Base-by-base conservation (phyloP, 805 yeast genomes). In the Candida qinlingensis region DNA sequence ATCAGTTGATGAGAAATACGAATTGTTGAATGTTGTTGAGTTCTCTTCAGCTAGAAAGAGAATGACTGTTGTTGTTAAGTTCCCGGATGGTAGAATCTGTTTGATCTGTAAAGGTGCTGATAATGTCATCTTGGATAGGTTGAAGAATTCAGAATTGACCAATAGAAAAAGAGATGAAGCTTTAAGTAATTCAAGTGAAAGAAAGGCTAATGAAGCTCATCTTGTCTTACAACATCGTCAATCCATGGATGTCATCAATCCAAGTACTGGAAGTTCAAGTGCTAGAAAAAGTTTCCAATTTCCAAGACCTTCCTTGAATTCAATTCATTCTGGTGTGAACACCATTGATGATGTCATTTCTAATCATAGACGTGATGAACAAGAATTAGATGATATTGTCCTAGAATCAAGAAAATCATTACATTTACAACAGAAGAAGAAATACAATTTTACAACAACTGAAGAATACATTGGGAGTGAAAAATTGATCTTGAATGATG, bases 91-190 rank as follows among this genome's bases (percentile, higher is more conserved):
- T 6, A 75, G 85, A 50, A 75, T 90, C 26, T 80, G 92, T 41
- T 61, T 94, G 54, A 70, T 94, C 39, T 89, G 96, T 67, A 94
- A 94, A 67, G 99, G 99, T 47, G 99, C 99, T 2, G 99, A 94
- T 64, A 88, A 88, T 59, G 77, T 92, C 9, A 87, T 94, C 43
- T 64, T 91, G 45, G 96, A 91, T 45, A 76, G 87, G 49, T 71
- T 94, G 50, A 74, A 72, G 48, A 72, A 83, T 53, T 55, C 76
- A 0, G 77, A 76, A 2, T 45, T 85, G 43, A 96, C 95, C 0
- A 66, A 69, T 25, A 61, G 64, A n/a, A 88, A 85, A 60, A 77
- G 83, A 40, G 70, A 67, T n/a, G 89, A 88, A 47, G 75, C 89
- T 7, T 65, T 81, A 29, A 65, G 72, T 29, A 75, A 74, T 37